phyloP scores from a whole-genome alignment of 257 asterid species.

The Plectranthus barbatus region DNA sequence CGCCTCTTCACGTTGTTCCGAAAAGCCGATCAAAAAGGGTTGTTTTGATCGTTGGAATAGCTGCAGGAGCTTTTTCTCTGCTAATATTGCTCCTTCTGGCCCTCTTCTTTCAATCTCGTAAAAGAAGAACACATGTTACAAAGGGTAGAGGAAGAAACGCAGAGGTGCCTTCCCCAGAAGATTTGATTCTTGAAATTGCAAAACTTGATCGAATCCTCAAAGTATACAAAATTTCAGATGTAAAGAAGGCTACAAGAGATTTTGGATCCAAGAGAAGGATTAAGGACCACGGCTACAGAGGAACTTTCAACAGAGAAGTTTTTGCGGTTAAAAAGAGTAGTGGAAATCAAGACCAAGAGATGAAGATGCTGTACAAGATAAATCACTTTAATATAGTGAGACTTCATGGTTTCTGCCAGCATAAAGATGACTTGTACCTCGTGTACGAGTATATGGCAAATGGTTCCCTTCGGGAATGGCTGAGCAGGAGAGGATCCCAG shows the following conservation, averaged over 20 bases:
- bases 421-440: constrained; percentile 31
- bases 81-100: constrained; percentile 8
- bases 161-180: constrained; percentile 14
- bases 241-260: constrained; percentile 33
- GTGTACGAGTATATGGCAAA: constrained; percentile 52
- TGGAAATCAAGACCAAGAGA: constrained; percentile 23
- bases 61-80: constrained; percentile 20
- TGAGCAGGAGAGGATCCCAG: constrained; percentile 16
- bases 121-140: constrained; percentile 3
- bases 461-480: constrained; percentile 52
- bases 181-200: constrained; percentile 34
- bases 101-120: constrained; percentile 18
- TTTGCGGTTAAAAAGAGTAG: constrained; percentile 34
- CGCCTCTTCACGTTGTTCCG: neutral
- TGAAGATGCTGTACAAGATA: constrained; percentile 39
- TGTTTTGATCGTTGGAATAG: constrained; percentile 13
- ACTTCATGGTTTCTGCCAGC: constrained; percentile 43
- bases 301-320: constrained; percentile 28
- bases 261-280: constrained; percentile 31
- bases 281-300: constrained; percentile 31
- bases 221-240: constrained; percentile 26
- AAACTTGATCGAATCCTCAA: constrained; percentile 27
- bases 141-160: neutral
- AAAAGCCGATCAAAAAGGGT: constrained; percentile 16
- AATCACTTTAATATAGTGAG: constrained; percentile 54